Evolutionary conservation across 805 yeast species (phyloP), one percentile per base, ranked within the genome.

Genomic region (Starmerella apicola): DNA sequence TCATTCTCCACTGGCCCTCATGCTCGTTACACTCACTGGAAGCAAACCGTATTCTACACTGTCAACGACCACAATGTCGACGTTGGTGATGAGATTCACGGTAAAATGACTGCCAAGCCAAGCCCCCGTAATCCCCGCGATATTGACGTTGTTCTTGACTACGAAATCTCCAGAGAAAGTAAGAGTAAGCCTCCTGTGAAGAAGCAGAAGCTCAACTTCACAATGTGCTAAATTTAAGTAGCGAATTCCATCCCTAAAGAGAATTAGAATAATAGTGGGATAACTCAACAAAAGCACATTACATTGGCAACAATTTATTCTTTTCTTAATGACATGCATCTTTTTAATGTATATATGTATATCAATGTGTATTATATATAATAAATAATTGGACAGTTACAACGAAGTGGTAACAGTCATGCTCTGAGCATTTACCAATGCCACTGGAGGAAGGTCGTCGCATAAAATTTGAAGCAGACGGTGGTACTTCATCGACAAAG

Each of bases 21-120:
- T 63, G 78, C 85, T 35, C 74, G 76, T 51, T 85, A 86, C 68
- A 91, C 98, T 13, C 99, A 91, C 66, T 91, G 99, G 99, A 93
- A 91, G 62, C 98, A 91, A 66, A 81, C 95, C 16, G 93, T 91
- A 1, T 85, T 93, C 64, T 93, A 91, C 62, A 69, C 88, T 55
- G 76, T 72, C 51, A 81, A 83, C 53, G 94, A 82, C 22, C 62
- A 88, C 49, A 81, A 76, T 54, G 64, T 81, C 46, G 77, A 78
- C 56, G 66, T 68, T 51, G 95, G 88, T 42, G 98, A 91, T 54
- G 55, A 59, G 30, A 67, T 93, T 49, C 70, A 70, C 43, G 91
- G 97, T 34, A 64, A 65, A 23, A 64, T 91, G 43, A 72, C 79
- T 9, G 77, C 82, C 47, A 69, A 76, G 55, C 97, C 97, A 42